Evolutionary conservation across 2,329 filamentous ascomycete genomes (phyloP).

Genomic region (Hymenoscyphus infarciens): DNA sequence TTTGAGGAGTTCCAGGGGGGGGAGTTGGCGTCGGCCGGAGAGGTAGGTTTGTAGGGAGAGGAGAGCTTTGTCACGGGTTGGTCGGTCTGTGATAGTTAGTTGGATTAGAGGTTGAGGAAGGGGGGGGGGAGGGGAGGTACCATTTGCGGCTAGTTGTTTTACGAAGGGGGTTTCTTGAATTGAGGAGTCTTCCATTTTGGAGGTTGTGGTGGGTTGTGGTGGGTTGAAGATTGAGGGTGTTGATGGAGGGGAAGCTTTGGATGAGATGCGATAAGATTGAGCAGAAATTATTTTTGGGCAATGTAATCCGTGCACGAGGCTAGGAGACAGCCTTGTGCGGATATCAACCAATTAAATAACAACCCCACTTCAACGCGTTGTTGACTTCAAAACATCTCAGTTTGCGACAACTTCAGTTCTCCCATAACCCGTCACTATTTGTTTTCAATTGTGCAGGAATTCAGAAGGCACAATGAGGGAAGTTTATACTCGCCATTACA

Average conservation of each 20-base stretch:
- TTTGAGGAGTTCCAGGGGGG: slow-evolving; percentile 72
- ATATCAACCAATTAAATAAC: not conserved
- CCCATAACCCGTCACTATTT: not conserved
- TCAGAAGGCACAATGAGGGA: not conserved
- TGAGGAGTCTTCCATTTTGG: slow-evolving; percentile 10
- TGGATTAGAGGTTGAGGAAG: not conserved
- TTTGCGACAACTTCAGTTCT: not conserved
- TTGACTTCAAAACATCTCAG: not conserved
- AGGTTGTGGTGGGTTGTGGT: not conserved
- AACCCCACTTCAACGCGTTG: not conserved
- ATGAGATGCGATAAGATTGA: slow-evolving; percentile 1
- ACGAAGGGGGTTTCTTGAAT: slow-evolving; percentile 36
- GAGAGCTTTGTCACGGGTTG: slow-evolving; percentile 73
- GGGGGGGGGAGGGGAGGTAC: slow-evolving; percentile 21
- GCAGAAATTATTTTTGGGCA: slow-evolving; percentile 8
- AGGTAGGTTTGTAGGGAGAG: slow-evolving; percentile 76
- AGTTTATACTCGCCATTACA: not conserved
- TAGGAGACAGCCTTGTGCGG: not conserved
- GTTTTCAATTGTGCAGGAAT: not conserved
- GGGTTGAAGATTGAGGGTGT: not conserved
- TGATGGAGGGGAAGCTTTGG: slow-evolving; percentile 2
- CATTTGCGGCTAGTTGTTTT: slow-evolving; percentile 37
- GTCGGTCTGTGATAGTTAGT: slow-evolving; percentile 57
- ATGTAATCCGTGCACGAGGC: not conserved
- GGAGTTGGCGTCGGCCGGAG: slow-evolving; percentile 53